phyloP scores from a whole-genome alignment of 2,329 filamentous ascomycete species.

The Raffaelea ambrosiae region DNA sequence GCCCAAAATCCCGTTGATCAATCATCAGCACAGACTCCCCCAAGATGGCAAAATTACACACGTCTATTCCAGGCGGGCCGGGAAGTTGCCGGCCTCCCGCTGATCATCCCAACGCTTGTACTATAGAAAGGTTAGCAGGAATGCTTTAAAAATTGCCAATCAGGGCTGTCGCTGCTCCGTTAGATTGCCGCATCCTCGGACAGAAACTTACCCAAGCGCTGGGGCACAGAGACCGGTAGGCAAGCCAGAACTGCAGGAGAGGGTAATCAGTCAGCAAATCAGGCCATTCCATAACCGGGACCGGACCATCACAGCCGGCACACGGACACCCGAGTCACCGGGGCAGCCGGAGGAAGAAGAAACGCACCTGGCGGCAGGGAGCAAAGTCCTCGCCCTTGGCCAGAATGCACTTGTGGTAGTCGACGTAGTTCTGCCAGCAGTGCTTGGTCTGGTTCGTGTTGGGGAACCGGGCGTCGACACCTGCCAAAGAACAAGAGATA shows the following conservation, averaged over 20 bases:
- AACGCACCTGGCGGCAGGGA: slow-evolving; percentile 83
- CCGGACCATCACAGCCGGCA: not conserved
- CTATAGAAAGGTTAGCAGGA: slow-evolving; percentile 23
- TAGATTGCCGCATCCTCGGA: too few relatives aligned
- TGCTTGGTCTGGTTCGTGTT: slow-evolving; percentile 99
- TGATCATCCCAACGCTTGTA: slow-evolving; percentile 94
- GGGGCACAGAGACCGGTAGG: slow-evolving; percentile 96
- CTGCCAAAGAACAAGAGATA: slow-evolving; percentile 35
- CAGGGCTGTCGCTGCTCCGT: too few relatives aligned
- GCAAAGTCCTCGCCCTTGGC: slow-evolving; percentile 98
- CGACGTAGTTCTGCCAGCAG: slow-evolving; percentile 99
- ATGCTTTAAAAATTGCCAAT: too few relatives aligned
- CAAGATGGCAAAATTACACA: not conserved
- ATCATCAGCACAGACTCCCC: not conserved
- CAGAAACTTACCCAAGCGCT: slow-evolving; percentile 54
- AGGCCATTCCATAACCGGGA: not conserved
- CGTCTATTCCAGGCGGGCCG: slow-evolving; percentile 52
- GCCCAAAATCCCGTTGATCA: not conserved
- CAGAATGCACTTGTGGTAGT: slow-evolving; percentile 99
- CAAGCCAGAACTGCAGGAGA: slow-evolving; percentile 72
- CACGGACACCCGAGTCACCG: not conserved
- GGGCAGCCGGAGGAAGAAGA: not conserved
- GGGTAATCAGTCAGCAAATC: slow-evolving; percentile 17
- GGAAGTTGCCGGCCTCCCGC: slow-evolving; percentile 67
- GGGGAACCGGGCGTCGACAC: slow-evolving; percentile 98